A percentile compares a stretch with the other conserved stretches of the same genome.
Conservation (phyloP, 163 green algal species). For the Prototheca wickerhamii region DNA sequence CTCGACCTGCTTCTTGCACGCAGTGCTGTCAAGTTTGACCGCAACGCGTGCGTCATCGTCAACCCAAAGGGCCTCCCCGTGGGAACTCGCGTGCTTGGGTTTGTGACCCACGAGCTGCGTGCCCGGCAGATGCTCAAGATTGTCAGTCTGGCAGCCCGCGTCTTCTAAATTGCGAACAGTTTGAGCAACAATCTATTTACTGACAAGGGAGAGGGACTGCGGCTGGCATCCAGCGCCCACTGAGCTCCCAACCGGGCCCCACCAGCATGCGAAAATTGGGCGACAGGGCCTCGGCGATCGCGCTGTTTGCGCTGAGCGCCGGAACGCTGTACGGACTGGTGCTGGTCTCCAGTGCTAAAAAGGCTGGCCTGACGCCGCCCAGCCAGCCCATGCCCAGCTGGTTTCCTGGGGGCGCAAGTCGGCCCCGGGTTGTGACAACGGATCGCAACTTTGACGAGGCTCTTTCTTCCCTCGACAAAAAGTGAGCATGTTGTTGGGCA, state of each 20-base stretch:
- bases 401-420: neutral
- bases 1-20: constrained; percentile 3
- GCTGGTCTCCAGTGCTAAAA: constrained; percentile 14
- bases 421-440: neutral
- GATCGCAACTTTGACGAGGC: constrained; percentile 3
- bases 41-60: constrained; percentile 52
- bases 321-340: constrained; percentile 24
- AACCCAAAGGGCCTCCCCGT: constrained; percentile 48
- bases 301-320: constrained; percentile 16
- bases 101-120: constrained; percentile 56
- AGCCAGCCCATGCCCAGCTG: neutral
- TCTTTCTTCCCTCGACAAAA: constrained; percentile 4
- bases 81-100: constrained; percentile 51
- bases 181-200: neutral
- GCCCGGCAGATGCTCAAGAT: constrained; percentile 49
- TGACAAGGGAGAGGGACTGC: neutral
- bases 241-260: neutral
- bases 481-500: no score
- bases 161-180: constrained; percentile 37
- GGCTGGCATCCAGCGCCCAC: no score
- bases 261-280: constrained; percentile 9
- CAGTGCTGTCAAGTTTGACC: constrained; percentile 47
- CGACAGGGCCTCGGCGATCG: constrained; percentile 13
- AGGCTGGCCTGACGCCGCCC: constrained; percentile 1
- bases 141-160: constrained; percentile 40